Conservation (phyloP, 108 stramenopile genomes). For the Cylindrotheca fusiformis region DNA sequence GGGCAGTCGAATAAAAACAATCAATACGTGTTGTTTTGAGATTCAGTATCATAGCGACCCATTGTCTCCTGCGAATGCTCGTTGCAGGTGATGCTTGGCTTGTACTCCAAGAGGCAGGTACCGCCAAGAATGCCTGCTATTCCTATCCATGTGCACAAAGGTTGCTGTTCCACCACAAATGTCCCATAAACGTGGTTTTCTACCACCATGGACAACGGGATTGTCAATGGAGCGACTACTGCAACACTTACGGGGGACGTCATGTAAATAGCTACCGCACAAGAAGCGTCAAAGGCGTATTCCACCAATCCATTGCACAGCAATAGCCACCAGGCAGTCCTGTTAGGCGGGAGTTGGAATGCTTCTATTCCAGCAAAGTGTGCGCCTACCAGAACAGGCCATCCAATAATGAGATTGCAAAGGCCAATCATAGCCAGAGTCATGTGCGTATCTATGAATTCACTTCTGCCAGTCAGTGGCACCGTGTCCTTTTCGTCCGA, state of each 20-base stretch:
- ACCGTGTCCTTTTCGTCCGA: background rate
- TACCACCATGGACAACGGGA: constrained; percentile 11
- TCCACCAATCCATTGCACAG: constrained; percentile 27
- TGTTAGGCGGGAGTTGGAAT: background rate
- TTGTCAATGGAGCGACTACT: constrained; percentile 26
- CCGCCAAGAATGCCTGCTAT: background rate
- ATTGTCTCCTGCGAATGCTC: too few species aligned
- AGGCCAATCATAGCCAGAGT: constrained; percentile 28
- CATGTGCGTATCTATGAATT: constrained; percentile 23
- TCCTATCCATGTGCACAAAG: background rate
- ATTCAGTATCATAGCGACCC: too few species aligned
- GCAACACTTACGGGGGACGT: constrained; percentile 24
- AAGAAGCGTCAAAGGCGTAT: constrained; percentile 30
- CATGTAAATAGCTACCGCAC: constrained; percentile 28
- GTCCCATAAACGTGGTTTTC: constrained; percentile 13
- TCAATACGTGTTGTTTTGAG: too few species aligned
- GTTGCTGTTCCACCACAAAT: background rate
- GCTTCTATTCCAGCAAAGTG: constrained; percentile 22
- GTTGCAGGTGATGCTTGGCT: too few species aligned
- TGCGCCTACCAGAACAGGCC: constrained; percentile 13
- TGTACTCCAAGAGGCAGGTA: background rate
- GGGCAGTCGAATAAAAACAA: too few species aligned
- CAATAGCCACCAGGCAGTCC: background rate
- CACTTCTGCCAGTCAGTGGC: background rate
- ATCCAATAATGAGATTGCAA: constrained; percentile 26